Evolutionary conservation across 306 rosid genomes (phyloP), one percentile per base, ranked within the genome.

Genomic region (Pterocarpus macrocarpus): DNA sequence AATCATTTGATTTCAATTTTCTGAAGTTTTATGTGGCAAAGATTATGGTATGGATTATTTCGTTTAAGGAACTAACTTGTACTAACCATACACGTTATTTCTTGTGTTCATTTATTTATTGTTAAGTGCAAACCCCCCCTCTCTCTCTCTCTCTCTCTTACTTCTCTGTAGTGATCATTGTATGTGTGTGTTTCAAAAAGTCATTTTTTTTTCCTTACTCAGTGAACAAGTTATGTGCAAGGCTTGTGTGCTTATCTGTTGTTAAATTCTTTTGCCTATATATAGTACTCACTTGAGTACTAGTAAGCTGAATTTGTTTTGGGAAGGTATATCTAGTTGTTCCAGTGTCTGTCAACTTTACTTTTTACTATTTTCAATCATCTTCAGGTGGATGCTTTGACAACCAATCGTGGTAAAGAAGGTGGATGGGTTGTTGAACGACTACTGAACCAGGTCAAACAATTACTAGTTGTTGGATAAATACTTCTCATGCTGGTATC

Each of bases 351-450:
- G 44, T 5, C 7, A 39, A 39, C 7, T 4, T 4, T 39, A 3
- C 30, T 43, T 71, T 39, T 73, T 59, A 33, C 7, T 53, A 47
- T 64, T 64, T 80, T 79, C 22, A 43, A 53, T 39, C 44, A 39
- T 4, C 7, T 39, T 28, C 77, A 92, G 97, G 92, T 92, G 67
- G 98, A 95, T 88, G 95, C 98, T 36, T 86, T 95, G 87, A 91
- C 97, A 77, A 90, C 94, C 50, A 86, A 85, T 35, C 91, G 97
- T 69, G 97, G 94, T 22, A 88, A 82, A 73, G 97, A 95, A 89
- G 98, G 97, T 58, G 95, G 91, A 70, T 87, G 91, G 92, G 95
- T 92, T 78, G 86, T 86, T 78, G 97, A 92, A 62, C 82, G 97
- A 71, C 62, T 92, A 49, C 56, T 94, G 85, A 90, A 89, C 82